phyloP scores from a whole-genome alignment of 2,329 filamentous ascomycete genomes.

The Chalara sp. region DNA sequence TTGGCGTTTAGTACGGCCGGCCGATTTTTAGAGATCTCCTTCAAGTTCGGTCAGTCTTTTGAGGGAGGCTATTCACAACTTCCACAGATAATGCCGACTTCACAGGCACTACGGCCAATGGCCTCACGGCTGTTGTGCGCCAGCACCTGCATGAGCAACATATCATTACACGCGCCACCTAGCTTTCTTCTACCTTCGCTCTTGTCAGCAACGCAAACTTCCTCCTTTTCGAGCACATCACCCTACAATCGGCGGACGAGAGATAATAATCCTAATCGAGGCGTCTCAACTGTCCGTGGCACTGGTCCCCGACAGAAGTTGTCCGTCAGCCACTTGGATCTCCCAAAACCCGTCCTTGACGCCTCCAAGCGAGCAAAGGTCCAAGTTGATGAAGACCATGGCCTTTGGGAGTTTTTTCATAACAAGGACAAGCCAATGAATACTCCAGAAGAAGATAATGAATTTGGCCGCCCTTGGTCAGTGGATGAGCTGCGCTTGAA shows the following conservation, averaged over 20 bases:
- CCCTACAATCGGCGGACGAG: slow-evolving; percentile 31
- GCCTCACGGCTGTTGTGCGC: slow-evolving; percentile 13
- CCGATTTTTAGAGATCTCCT: too few relatives aligned
- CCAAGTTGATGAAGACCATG: slow-evolving; percentile 64
- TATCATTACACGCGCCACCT: slow-evolving; percentile 15
- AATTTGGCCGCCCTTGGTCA: slow-evolving; percentile 77
- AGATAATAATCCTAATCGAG: slow-evolving; percentile 75
- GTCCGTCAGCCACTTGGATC: slow-evolving; percentile 61
- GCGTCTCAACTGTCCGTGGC: slow-evolving; percentile 72
- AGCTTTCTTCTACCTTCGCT: slow-evolving; percentile 27
- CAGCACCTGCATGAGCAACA: slow-evolving; percentile 10
- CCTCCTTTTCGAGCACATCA: slow-evolving; percentile 25
- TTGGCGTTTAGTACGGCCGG: too few relatives aligned
- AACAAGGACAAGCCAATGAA: slow-evolving; percentile 60
- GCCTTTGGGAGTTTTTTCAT: slow-evolving; percentile 89
- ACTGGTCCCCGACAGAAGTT: slow-evolving; percentile 71
- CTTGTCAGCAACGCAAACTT: slow-evolving; percentile 15
- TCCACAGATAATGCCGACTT: slow-evolving; percentile 22
- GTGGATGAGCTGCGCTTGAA: slow-evolving; percentile 81
- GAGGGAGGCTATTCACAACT: neutral
- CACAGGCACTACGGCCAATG: slow-evolving; percentile 19
- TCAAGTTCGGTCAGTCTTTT: too few relatives aligned
- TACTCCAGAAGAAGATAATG: slow-evolving; percentile 62
- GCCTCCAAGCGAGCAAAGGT: slow-evolving; percentile 48
- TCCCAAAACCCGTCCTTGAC: slow-evolving; percentile 65